Base-by-base conservation (phyloP, 2,329 filamentous ascomycete genomes). In the Colletotrichum siamense region DNA sequence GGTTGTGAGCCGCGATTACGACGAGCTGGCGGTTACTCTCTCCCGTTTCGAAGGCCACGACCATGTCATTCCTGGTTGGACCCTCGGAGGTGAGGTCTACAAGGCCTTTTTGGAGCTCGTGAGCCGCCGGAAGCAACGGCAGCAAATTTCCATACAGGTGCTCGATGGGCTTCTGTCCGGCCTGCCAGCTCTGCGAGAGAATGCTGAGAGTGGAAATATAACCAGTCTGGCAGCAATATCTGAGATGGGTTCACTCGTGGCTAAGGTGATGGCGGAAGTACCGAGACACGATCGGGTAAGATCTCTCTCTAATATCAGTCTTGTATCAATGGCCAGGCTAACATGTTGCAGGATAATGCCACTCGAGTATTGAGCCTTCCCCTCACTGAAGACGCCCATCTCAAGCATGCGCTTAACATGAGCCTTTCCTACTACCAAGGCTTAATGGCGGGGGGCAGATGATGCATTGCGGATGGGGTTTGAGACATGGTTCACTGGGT, bases 1-100 rank as follows among this genome's bases (percentile, higher is more conserved):
- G 13, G 91, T 99, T 78, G 94, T 99, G 77, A 94, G 95, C 81
- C 93, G 94, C 59, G 94, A 98, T 82, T 96, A 95, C 81, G 89
- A 91, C 24, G 90, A 89, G 3, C 87, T 99, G 2, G 90, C 91
- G 55, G 87, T 90, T 36, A 88, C 98, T 52, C 90, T 99, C 49
- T 88, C 89, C 22, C 92, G 93, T 75, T 98, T 99, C 81, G 86
- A 92, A 68, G 89, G 88, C 2, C 92, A 90, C 32, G 89, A 92
- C 36, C 86, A 89, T 49, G 86, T 88, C 24, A 92, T 98, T 36
- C 85, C 90, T 13, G 93, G 94, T 69, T 98, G 97, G 97, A 87
- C 92, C 12, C 86, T 92, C 22, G 96, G 96, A 32, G 96, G 95
- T 6, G 92, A 94, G 79, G 92, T 99, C 28, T 99, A 98, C 83